Evolutionary conservation across 2,329 filamentous ascomycete species (phyloP).

Genomic region (Fusarium sp.): DNA sequence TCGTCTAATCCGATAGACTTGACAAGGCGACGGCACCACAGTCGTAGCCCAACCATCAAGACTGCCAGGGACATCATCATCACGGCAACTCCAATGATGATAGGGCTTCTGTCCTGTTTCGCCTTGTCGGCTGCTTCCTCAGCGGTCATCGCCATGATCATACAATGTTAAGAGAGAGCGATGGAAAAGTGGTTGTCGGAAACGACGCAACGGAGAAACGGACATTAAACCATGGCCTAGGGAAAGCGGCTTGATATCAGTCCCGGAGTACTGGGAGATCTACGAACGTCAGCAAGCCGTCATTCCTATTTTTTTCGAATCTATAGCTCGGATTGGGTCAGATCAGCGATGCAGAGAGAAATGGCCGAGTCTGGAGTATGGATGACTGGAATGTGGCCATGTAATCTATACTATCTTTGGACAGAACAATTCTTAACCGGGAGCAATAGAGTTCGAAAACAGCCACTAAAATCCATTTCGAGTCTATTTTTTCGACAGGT

Average conservation of each 20-base stretch:
- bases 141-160: neutral
- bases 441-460: no score
- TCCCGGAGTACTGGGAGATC: neutral
- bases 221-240: neutral
- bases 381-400: neutral
- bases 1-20: conserved; percentile 32
- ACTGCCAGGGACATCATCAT: conserved; percentile 18
- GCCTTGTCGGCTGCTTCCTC: neutral
- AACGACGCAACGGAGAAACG: neutral
- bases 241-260: neutral
- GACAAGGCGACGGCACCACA: conserved; percentile 27
- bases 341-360: neutral
- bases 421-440: neutral
- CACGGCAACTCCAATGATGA: conserved; percentile 4
- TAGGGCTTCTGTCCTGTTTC: neutral
- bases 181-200: neutral
- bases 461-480: no score
- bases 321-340: neutral
- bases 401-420: neutral
- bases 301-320: neutral
- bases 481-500: no score
- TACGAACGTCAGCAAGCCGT: neutral
- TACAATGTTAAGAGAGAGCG: neutral
- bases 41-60: conserved; percentile 25
- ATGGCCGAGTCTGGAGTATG: no score